Base-by-base conservation (phyloP, 352 stramenopile genomes). In the Globisporangium acanthophoron region DNA sequence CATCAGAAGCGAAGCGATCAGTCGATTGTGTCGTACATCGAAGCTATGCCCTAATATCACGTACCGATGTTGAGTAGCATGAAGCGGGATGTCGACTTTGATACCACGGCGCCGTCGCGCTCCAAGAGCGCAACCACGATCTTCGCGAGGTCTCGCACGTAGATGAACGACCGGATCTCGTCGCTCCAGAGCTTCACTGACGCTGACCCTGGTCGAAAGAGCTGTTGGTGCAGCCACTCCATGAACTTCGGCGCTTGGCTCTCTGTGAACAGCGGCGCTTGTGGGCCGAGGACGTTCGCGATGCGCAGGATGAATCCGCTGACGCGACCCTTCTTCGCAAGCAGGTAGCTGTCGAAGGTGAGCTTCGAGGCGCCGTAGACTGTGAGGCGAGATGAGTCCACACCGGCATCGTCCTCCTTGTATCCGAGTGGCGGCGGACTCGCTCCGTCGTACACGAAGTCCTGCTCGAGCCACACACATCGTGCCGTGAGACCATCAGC, bases 151-250 rank as follows among this genome's bases (percentile, higher is more conserved):
- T 89, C 76, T 7, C 65, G 48, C 31, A 87, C 65, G 55, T 71
- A 81, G 27, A 87, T 58, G 46, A 81, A 89, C 27, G 79, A 89
- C 16, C 79, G 74, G 58, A 83, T 64, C 61, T 89, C 79, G 58
- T 89, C 79, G 49, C 58, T 72, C 79, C 79, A 89, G 20, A 89
- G 60, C 9, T 65, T 62, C 15, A 89, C 59, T 0, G 18, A 3
- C 3, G 50, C n/a, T 7, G 20, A 11, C 5, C 16, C 15, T 7
- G 29, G 52, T 0, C 40, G 35, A 33, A 82, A 72, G 43, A 89
- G 69, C 51, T 87, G 62, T 2, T 52, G 43, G 21, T 79, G 63
- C n/a, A 89, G 63, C 79, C 79, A 89, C 45, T 85, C 49, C 62
- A 85, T 78, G 54, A 89, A 87, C 59, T 89, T 89, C 2, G 73